These are phyloP conservation scores for Pleurotus djamor DNA, from an alignment of 768 basidiomycete species.

Conservation along the genomic window DNA sequence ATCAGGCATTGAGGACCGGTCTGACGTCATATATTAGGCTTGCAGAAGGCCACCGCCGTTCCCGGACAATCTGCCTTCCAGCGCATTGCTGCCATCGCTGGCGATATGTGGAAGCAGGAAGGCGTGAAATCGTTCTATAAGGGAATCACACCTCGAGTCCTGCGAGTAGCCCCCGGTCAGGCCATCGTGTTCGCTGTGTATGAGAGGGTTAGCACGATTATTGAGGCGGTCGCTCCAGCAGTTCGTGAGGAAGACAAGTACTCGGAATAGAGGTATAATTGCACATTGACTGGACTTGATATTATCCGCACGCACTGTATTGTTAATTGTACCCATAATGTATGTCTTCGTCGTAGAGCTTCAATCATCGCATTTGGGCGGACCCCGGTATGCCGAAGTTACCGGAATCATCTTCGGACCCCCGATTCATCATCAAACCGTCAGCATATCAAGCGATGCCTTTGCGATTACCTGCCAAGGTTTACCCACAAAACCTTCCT, in stretches of 20 bases:
- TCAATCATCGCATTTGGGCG: background rate
- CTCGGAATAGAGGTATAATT: slow-evolving; percentile 47
- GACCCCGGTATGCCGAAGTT: background rate
- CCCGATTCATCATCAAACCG: too few species aligned
- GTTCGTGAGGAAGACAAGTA: slow-evolving; percentile 59
- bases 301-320: background rate
- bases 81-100: slow-evolving; percentile 76
- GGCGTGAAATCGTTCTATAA: slow-evolving; percentile 94
- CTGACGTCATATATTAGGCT: slow-evolving; percentile 39
- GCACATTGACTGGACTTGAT: background rate
- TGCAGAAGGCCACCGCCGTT: slow-evolving; percentile 79
- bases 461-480: background rate
- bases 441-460: too few species aligned
- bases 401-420: too few species aligned
- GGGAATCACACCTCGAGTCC: slow-evolving; percentile 94
- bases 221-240: slow-evolving; percentile 66
- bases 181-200: slow-evolving; percentile 98
- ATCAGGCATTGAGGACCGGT: background rate
- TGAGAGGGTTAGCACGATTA: slow-evolving; percentile 75
- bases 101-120: slow-evolving; percentile 93
- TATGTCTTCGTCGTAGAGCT: background rate
- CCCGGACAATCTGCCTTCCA: slow-evolving; percentile 77
- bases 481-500: background rate
- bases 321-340: background rate
- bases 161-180: slow-evolving; percentile 95